Base-by-base conservation (phyloP, 345 rosid genomes). In the Lepidium aucheri region DNA sequence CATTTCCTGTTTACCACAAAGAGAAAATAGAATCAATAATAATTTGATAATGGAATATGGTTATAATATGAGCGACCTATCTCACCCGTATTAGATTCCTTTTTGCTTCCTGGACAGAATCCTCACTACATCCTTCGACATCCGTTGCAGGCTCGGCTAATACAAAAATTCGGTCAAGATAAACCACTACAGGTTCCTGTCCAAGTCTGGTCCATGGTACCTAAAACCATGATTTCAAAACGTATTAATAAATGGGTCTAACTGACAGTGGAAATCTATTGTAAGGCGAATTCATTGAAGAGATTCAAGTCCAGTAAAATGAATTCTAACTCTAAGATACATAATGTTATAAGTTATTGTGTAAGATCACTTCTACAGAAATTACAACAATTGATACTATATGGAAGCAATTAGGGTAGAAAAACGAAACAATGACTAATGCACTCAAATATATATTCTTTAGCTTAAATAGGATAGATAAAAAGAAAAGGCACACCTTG, bases 161-260 rank as follows among this genome's bases (percentile, higher is more conserved):
- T 55, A 94, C 79, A 78, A 77, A 94, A 52, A 94, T 90, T 14
- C 86, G 86, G 84, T 94, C 99, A 79, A 94, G 79, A 72, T 62
- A 80, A 77, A 94, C 97, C 55, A 88, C 70, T 67, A 94, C 97
- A 17, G 99, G 97, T 56, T 93, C 97, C 82, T 93, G 97, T 66
- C 97, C 98, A 61, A 93, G 97, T 82, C 92, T 88, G 80, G 90
- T 93, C 98, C 98, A 90, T 7, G 97, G 98, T 56, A 93, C 98
- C 98, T 93, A 84, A 53, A 68, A 74, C 11, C 53, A 39, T 40
- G 44, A 30, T 73, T 51, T 8, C 39, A 38, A 67, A 40, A 54
- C 9, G 26, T 11, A 55, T 67, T 34, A 52, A 20, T 45, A 28
- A 46, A 50, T 56, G 73, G 45, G 58, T 63, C 39, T 51, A 35